A percentile compares a stretch with the other conserved stretches of the same genome.
Evolutionary conservation across 805 yeast genomes (phyloP).

Genomic region (Kodamaea sagamina): DNA sequence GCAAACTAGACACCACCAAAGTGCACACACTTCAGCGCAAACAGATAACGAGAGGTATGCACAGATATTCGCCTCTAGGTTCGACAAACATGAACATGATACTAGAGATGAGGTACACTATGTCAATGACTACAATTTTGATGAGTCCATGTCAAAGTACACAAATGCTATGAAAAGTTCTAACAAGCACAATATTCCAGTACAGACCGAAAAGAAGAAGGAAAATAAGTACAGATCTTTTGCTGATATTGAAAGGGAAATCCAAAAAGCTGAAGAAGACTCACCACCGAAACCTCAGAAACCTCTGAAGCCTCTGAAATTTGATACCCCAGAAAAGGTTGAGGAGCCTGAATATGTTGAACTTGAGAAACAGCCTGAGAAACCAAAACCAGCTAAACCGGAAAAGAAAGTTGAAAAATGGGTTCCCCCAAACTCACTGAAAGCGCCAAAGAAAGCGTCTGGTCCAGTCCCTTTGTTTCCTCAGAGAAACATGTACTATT

Average conservation of each 20-base stretch:
- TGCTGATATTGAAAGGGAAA: constrained; percentile 23
- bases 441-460: constrained; percentile 8
- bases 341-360: neutral
- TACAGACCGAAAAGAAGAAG: too few species aligned
- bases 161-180: neutral
- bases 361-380: neutral
- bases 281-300: constrained; percentile 1
- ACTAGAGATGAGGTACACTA: neutral
- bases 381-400: constrained; percentile 16
- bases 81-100: neutral
- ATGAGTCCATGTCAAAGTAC: constrained; percentile 5
- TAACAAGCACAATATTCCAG: neutral
- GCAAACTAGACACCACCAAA: too few species aligned
- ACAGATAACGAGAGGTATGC: constrained; percentile 1
- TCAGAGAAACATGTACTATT: constrained; percentile 16
- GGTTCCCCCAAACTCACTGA: constrained; percentile 10
- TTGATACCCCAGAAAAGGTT: constrained; percentile 13
- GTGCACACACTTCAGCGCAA: too few species aligned
- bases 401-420: constrained; percentile 8
- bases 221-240: constrained; percentile 11
- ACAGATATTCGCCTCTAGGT: constrained; percentile 9
- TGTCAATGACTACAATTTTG: neutral
- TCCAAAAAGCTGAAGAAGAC: constrained; percentile 13
- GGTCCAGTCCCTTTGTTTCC: constrained; percentile 18
- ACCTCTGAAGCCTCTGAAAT: constrained; percentile 17